These are phyloP conservation scores for Trichocladium antarcticum DNA, from an alignment of 495 filamentous ascomycete species.

Conservation along the genomic window DNA sequence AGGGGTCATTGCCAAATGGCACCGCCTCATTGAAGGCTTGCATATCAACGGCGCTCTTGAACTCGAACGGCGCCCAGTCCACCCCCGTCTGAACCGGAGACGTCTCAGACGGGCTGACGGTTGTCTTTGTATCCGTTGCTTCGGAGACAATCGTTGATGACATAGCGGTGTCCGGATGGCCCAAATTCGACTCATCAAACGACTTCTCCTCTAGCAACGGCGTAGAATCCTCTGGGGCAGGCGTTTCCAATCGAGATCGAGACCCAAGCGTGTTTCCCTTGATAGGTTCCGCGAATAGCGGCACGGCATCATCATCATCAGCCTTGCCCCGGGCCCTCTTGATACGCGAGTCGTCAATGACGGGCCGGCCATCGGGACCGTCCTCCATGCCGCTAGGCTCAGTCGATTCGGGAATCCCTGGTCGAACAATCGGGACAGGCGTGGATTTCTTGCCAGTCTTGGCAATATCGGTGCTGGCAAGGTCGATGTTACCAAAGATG, in stretches of 20 bases:
- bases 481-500: slow-evolving; percentile 68
- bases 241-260: slow-evolving; percentile 6
- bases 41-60: slow-evolving; percentile 28
- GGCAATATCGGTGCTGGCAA: slow-evolving; percentile 44
- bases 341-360: slow-evolving; percentile 48
- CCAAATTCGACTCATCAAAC: slow-evolving; percentile 37
- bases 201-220: slow-evolving; percentile 26
- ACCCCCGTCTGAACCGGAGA: slow-evolving; percentile 30
- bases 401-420: slow-evolving; percentile 38
- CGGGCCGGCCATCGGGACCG: slow-evolving; percentile 39
- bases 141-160: slow-evolving; percentile 38
- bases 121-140: slow-evolving; percentile 39
- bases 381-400: slow-evolving; percentile 32
- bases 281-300: slow-evolving; percentile 48
- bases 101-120: slow-evolving; percentile 35
- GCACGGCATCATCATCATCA: slow-evolving; percentile 55
- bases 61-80: slow-evolving; percentile 37
- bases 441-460: slow-evolving; percentile 61
- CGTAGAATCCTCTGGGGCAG: slow-evolving; percentile 18
- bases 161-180: slow-evolving; percentile 32
- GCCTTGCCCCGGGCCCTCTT: slow-evolving; percentile 58
- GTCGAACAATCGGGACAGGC: slow-evolving; percentile 68
- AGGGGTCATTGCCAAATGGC: slow-evolving; percentile 30
- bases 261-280: slow-evolving; percentile 25
- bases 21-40: slow-evolving; percentile 33